Evolutionary conservation across 176 grass and related monocot genomes (phyloP).

Genomic region (Saccharum spontaneum): DNA sequence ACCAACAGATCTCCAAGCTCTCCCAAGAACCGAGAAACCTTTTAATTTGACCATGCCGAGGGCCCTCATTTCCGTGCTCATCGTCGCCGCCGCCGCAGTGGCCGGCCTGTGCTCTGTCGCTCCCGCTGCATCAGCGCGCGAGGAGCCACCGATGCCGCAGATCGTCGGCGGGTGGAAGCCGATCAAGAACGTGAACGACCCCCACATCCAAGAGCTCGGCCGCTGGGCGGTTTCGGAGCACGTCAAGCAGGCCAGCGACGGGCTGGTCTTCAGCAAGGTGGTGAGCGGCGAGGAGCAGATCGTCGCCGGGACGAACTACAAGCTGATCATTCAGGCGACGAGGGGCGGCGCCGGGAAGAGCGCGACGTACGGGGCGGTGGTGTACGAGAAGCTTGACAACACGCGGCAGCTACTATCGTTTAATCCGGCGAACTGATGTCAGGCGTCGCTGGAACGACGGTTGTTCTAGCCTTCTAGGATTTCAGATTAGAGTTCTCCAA

Average conservation of each 20-base stretch:
- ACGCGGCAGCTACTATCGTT: constrained; percentile 39
- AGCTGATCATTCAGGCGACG: constrained; percentile 10
- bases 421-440: background rate
- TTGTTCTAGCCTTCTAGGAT: background rate
- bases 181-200: constrained; percentile 37
- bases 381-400: constrained; percentile 36
- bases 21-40: background rate
- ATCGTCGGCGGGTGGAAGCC: background rate
- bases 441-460: background rate
- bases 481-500: background rate
- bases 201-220: constrained; percentile 48
- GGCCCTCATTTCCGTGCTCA: background rate
- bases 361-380: constrained; percentile 26
- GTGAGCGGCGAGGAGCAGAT: constrained; percentile 37
- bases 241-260: background rate
- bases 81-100: background rate
- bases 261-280: constrained; percentile 34
- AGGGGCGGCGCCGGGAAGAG: background rate
- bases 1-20: background rate
- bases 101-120: background rate
- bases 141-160: background rate
- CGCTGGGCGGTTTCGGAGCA: constrained; percentile 47
- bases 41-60: background rate
- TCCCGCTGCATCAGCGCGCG: background rate
- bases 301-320: constrained; percentile 44